A percentile compares a stretch with the other conserved stretches of the same genome.
Conservation (phyloP, 2,329 filamentous ascomycete genomes). For the Blastomyces gilchristii region DNA sequence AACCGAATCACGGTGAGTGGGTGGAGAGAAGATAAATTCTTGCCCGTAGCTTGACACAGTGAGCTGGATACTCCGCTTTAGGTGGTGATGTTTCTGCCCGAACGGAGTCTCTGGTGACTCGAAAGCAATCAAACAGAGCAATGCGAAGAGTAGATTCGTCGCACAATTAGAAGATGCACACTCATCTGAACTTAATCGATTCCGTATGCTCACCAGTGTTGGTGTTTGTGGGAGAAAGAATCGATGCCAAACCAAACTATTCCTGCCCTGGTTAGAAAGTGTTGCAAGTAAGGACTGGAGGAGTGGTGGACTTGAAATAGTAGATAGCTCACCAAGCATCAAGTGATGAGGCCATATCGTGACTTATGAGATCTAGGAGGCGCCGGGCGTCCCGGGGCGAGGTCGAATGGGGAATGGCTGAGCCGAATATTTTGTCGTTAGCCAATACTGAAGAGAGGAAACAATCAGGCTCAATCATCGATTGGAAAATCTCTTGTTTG, state of each 20-base stretch:
- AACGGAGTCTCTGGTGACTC: conserved; percentile 3
- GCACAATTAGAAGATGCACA: conserved; percentile 8
- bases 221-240: conserved; percentile 14
- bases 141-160: conserved; percentile 15
- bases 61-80: conserved; percentile 10
- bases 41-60: conserved; percentile 15
- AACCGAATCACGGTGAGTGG: conserved; percentile 14
- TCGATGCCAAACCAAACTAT: conserved; percentile 16
- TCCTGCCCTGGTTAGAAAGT: neutral
- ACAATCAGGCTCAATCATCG: conserved; percentile 9
- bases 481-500: conserved; percentile 10
- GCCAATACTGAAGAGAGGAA: conserved; percentile 12
- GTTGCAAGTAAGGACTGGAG: neutral
- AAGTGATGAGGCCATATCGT: neutral
- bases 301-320: neutral
- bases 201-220: conserved; percentile 11
- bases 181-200: conserved; percentile 8
- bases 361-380: conserved; percentile 7
- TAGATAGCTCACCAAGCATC: conserved; percentile 1
- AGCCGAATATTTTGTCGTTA: conserved; percentile 12
- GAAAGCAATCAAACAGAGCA: conserved; percentile 12
- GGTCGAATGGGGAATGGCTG: conserved; percentile 2
- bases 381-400: neutral
- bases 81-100: neutral
- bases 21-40: conserved; percentile 17